Base-by-base conservation (phyloP, 495 filamentous ascomycete genomes). In the Hypoxylon intermedium region DNA sequence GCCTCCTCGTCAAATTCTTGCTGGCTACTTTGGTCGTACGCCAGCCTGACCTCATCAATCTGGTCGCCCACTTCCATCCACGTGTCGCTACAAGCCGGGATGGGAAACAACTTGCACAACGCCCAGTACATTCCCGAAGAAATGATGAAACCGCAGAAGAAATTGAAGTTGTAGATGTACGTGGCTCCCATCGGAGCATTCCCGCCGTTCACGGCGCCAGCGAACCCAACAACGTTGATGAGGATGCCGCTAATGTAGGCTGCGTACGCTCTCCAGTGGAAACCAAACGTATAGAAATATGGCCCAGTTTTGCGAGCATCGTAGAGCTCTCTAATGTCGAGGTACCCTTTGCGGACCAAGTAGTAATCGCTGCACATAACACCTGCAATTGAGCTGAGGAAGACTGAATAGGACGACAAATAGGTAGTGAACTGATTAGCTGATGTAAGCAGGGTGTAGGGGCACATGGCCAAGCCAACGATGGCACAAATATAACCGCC, bases 371-470 rank as follows among this genome's bases (percentile, higher is more conserved):
- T 85, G 67, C 92, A 80, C 69, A 97, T 94, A 52, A 95, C 91
- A 13, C 92, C 93, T 11, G 91, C 93, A 65, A 97, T 94, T 31
- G 90, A 90, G 41, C 89, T 93, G 19, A 97, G 85, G 77, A 97
- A 97, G 57, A 97, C 90, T n/a, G 90, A 92, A 77, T 97, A 97
- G 19, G 93, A 89, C 9, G 89, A 93, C 4, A 97, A 86, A 66
- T 97, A 97, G 38, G 90, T 93, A n/a, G 89, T 93, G 79, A 97
- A 97, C 70, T 89, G 85, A 75, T 95, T 96, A n/a, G 84, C 82
- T 5, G 79, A 75, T 0, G 82, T 85, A 16, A 95, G 84, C 0
- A 97, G 80, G 57, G 89, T 89, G 87, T 91, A 96, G 0, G 93
- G 93, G 67, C 89, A 93, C 86, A 97, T 94, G 45, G 85, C 89